Percentiles rank a stretch among this genome's conserved stretches.
Evolutionary conservation across 768 basidiomycete genomes (phyloP).

Genomic region (Rhizopogon vesiculosus): DNA sequence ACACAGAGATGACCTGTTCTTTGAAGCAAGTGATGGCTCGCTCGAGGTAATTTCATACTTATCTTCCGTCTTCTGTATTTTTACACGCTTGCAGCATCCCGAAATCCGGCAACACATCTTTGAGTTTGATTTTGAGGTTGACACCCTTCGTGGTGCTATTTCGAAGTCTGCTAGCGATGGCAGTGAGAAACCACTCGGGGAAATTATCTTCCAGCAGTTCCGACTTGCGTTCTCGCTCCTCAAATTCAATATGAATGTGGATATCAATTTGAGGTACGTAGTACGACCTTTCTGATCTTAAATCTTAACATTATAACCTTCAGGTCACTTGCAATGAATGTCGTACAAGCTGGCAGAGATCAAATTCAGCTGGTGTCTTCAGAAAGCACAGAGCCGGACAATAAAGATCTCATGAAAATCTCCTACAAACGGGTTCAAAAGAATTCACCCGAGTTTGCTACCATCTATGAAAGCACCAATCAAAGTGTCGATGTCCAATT

Average conservation of each 20-base stretch:
- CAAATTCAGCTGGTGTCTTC: constrained; percentile 68
- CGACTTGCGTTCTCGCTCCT: constrained; percentile 67
- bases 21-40: constrained; percentile 64
- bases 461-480: constrained; percentile 78
- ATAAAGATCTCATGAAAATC: constrained; percentile 71
- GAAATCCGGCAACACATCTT: constrained; percentile 58
- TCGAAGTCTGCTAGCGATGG: constrained; percentile 62
- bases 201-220: constrained; percentile 77
- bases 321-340: constrained; percentile 73
- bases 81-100: constrained; percentile 17
- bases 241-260: constrained; percentile 84
- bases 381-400: constrained; percentile 33
- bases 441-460: constrained; percentile 80
- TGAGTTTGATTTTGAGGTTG: constrained; percentile 85
- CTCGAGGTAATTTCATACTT: constrained; percentile 38
- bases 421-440: constrained; percentile 77
- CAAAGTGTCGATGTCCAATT: constrained; percentile 84
- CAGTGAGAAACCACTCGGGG: constrained; percentile 70
- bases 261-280: constrained; percentile 68
- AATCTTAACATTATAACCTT: constrained; percentile 5
- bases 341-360: constrained; percentile 51
- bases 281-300: neutral
- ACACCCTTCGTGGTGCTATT: constrained; percentile 72
- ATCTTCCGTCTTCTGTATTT: neutral
- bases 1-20: constrained; percentile 57